phyloP scores from a whole-genome alignment of 257 asterid genomes.

The Solanum sparsipilum region DNA sequence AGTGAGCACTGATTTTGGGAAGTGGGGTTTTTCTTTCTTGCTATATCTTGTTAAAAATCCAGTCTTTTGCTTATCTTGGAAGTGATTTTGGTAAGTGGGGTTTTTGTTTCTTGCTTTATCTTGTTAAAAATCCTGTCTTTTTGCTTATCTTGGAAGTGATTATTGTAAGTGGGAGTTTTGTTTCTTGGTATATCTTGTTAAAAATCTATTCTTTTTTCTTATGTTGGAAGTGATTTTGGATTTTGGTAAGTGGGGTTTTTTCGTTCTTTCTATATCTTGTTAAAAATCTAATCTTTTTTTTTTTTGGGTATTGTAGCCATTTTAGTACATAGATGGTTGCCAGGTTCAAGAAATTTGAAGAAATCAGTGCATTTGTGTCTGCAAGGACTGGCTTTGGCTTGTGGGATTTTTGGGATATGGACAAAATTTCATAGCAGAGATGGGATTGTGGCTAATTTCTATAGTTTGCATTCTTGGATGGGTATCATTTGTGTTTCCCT shows the following conservation, averaged over 20 bases:
- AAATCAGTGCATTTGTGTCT: slow-evolving; percentile 72
- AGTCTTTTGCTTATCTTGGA: not conserved
- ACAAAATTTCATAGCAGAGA: slow-evolving; percentile 64
- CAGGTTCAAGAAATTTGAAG: slow-evolving; percentile 76
- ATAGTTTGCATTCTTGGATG: slow-evolving; percentile 95
- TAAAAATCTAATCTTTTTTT: not conserved
- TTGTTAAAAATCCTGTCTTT: not conserved
- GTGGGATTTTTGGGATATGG: slow-evolving; percentile 89
- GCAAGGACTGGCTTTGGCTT: slow-evolving; percentile 80
- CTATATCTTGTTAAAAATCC: not conserved
- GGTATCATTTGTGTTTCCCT: slow-evolving; percentile 53
- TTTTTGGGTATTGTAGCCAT: slow-evolving; percentile 41
- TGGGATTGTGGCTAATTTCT: slow-evolving; percentile 81
- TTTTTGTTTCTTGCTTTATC: not conserved
- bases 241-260: not conserved
- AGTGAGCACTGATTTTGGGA: not conserved
- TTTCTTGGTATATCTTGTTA: not conserved
- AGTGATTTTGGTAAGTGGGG: not conserved
- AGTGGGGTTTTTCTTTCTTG: not conserved
- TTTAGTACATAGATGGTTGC: slow-evolving; percentile 80
- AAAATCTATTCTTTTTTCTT: not conserved
- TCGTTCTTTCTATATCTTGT: not conserved
- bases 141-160: not conserved
- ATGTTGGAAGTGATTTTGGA: not conserved
- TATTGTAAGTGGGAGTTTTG: not conserved